Conservation (phyloP, 208 protist species). For the Leishmania mexicana region DNA sequence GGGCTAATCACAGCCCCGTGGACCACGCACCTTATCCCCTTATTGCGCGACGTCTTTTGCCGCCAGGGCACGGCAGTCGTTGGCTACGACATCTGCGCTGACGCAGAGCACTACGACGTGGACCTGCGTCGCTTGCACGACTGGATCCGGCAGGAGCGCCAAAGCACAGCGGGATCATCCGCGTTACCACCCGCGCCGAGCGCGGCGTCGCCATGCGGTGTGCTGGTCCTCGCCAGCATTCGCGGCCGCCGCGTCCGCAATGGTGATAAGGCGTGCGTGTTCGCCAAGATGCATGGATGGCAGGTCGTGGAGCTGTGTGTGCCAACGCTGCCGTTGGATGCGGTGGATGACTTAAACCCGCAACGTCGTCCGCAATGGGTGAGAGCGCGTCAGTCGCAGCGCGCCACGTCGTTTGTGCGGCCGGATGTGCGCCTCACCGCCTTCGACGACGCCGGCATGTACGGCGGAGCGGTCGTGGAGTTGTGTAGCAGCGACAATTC, state of each 20-base stretch:
- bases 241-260: slow-evolving; percentile 8
- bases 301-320: slow-evolving; percentile 30
- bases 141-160: neutral
- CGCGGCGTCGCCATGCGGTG: neutral
- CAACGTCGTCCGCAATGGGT: neutral
- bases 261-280: neutral
- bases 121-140: slow-evolving; percentile 17
- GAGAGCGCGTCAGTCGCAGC: neutral
- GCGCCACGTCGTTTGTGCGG: neutral
- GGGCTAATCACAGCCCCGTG: slow-evolving; percentile 31
- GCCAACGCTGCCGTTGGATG: slow-evolving; percentile 24
- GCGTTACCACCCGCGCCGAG: neutral
- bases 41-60: slow-evolving; percentile 7
- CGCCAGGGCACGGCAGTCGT: slow-evolving; percentile 13
- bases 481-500: slow-evolving; percentile 16
- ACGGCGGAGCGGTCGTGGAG: slow-evolving; percentile 32
- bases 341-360: neutral
- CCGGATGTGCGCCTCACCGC: slow-evolving; percentile 29
- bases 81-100: slow-evolving; percentile 26
- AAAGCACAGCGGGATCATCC: neutral
- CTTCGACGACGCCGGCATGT: slow-evolving; percentile 36
- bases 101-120: slow-evolving; percentile 24
- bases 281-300: slow-evolving; percentile 28
- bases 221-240: slow-evolving; percentile 15
- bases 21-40: slow-evolving; percentile 20